Evolutionary conservation across 2,329 filamentous ascomycete genomes (phyloP), one percentile per base, ranked within the genome.

Genomic region (Cadophora gregata): DNA sequence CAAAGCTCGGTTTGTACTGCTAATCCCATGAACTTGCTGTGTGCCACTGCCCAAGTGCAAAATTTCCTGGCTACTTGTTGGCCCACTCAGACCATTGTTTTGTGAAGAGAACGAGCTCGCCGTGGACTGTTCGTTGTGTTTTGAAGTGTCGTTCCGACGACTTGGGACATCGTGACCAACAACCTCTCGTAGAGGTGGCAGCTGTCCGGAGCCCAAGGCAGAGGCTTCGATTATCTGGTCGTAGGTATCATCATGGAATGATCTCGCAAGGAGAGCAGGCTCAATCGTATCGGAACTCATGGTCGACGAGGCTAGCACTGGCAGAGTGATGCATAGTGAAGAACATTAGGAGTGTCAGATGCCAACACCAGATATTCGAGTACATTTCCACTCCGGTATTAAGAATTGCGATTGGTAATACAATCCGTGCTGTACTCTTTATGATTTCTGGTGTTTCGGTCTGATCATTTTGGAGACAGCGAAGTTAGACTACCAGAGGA

Each of bases 11-110:
- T 74, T 71, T n/a, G 63, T 65, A 8, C 25, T 48, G 25, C 50
- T 33, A 33, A 59, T 68, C 36, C 64, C 67, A 24, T 65, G 31
- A n/a, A 64, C 67, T 36, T 72, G 63, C 55, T 71, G 67, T n/a
- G 42, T 19, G 36, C 68, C 69, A 38, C 25, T 59, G 27, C 33
- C 48, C 25, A 65, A 62, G 29, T 69, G 62, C 64, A 29, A n/a
- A 33, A 29, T 70, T 38, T 84, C 83, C 64, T 76, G 71, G 4
- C 72, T 70, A 29, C 71, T 69, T 31, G 67, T 59, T 4, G 63
- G 50, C 16, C 62, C 29, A 19, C 70, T 66, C 33, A 73, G 65
- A 25, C 67, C 21, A 10, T 63, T 31, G 53, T 71, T 71, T 27
- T 73, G 69, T 10, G 70, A 42, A 42, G 65, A 63, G 10, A 72